Evolutionary conservation across 352 stramenopile species (phyloP).

Genomic region (Phytophthora tubulina): DNA sequence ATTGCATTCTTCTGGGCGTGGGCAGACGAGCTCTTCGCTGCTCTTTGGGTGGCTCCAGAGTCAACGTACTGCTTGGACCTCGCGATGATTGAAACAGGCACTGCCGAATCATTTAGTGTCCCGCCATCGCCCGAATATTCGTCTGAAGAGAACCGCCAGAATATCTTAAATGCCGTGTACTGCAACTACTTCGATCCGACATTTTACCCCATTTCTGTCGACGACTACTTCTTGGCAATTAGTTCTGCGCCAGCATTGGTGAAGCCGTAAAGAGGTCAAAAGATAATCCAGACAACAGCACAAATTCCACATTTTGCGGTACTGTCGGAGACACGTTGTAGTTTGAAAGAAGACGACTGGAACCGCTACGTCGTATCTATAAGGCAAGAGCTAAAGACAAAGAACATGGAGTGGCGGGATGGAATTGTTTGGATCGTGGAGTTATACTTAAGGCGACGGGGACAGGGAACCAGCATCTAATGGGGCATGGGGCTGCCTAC

Average conservation of each 20-base stretch:
- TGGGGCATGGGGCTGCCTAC: no score
- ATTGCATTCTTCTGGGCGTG: conserved; percentile 26
- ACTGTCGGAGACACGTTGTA: no score
- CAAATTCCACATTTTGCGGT: no score
- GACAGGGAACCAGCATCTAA: no score
- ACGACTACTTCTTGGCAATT: conserved; percentile 18
- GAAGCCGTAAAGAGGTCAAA: not conserved
- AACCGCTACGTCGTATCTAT: no score
- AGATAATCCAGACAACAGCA: no score
- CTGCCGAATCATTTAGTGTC: conserved; percentile 2
- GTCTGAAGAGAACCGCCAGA: not conserved
- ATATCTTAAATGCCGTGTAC: conserved; percentile 3
- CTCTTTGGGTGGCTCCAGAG: not conserved
- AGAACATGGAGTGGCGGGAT: no score
- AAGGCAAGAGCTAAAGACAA: no score
- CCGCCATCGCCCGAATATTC: conserved; percentile 11
- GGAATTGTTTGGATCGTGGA: no score
- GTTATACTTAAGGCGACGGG: no score
- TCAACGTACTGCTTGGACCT: conserved; percentile 21
- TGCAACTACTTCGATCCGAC: not conserved
- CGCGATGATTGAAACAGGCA: conserved; percentile 11
- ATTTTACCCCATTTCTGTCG: conserved; percentile 7
- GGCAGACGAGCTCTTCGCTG: not conserved
- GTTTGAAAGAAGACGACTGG: no score
- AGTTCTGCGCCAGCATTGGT: conserved; percentile 7